Conservation (phyloP, 148 eudicot species). For the Rhododendron vialii region DNA sequence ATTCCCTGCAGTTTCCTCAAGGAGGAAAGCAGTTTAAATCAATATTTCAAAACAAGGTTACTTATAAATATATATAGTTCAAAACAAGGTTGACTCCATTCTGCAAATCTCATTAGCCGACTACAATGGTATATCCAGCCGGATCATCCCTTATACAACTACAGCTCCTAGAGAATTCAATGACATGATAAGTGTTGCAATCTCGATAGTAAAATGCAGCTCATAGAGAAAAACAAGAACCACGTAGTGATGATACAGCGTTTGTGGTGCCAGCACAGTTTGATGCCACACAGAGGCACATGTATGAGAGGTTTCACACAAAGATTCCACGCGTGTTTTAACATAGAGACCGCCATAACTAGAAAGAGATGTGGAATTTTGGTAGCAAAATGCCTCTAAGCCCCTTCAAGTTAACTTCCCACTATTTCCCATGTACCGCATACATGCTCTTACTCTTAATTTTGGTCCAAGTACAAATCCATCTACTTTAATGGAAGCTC, state of each 20-base stretch:
- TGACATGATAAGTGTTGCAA: neutral
- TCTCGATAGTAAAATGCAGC: neutral
- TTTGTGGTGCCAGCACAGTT: neutral
- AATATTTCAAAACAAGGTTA: neutral
- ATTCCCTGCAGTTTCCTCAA: neutral
- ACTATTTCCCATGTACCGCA: neutral
- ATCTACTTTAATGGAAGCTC: neutral
- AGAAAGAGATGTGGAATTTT: neutral
- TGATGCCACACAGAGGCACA: neutral
- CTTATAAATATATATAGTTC: neutral
- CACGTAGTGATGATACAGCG: neutral
- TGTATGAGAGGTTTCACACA: neutral
- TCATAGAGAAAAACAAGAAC: neutral
- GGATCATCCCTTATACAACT: neutral
- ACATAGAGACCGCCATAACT: neutral
- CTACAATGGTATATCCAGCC: neutral
- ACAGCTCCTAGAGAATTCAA: neutral
- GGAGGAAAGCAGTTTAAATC: neutral
- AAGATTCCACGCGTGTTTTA: neutral
- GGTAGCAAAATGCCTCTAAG: neutral
- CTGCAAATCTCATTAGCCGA: neutral
- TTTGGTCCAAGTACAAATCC: neutral
- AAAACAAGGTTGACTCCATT: neutral
- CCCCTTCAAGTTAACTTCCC: neutral
- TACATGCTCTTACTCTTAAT: neutral